Conservation (phyloP, 345 rosid genomes). For the Arabidopsis thaliana region DNA sequence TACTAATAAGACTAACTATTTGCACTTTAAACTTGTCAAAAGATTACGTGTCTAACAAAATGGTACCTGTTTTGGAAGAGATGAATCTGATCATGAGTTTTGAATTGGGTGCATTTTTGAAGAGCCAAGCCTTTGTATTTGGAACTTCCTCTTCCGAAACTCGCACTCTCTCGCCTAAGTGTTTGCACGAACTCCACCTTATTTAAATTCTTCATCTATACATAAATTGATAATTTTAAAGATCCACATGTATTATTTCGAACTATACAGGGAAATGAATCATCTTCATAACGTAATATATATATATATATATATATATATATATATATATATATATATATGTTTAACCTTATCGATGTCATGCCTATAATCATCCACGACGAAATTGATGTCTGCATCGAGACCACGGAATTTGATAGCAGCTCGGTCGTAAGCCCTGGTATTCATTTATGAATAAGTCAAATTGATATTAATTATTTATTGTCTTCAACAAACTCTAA, state of each 20-base stretch:
- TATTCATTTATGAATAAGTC: conserved; percentile 27
- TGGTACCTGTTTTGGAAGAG: conserved; percentile 44
- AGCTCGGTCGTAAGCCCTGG: conserved; percentile 97
- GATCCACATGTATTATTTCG: not conserved
- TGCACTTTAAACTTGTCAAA: conserved; percentile 4
- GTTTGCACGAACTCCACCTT: conserved; percentile 96
- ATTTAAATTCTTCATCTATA: conserved; percentile 73
- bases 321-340: no score
- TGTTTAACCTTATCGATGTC: conserved; percentile 74
- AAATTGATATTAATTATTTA: not conserved
- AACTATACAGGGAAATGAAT: not conserved
- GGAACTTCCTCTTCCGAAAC: conserved; percentile 93
- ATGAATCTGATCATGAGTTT: conserved; percentile 44
- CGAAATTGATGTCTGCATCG: conserved; percentile 92
- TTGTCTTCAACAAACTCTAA: conserved; percentile 44
- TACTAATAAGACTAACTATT: not conserved
- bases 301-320: no score
- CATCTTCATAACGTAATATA: not conserved
- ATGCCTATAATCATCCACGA: conserved; percentile 75
- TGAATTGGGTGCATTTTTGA: conserved; percentile 60
- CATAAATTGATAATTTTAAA: not conserved
- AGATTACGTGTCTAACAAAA: conserved; percentile 7
- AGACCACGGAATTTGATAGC: conserved; percentile 95
- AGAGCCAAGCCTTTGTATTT: conserved; percentile 86
- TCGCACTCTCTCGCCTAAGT: conserved; percentile 93